These are phyloP conservation scores for Mrakia frigida DNA, from an alignment of 768 basidiomycete species.

Conservation along the genomic window DNA sequence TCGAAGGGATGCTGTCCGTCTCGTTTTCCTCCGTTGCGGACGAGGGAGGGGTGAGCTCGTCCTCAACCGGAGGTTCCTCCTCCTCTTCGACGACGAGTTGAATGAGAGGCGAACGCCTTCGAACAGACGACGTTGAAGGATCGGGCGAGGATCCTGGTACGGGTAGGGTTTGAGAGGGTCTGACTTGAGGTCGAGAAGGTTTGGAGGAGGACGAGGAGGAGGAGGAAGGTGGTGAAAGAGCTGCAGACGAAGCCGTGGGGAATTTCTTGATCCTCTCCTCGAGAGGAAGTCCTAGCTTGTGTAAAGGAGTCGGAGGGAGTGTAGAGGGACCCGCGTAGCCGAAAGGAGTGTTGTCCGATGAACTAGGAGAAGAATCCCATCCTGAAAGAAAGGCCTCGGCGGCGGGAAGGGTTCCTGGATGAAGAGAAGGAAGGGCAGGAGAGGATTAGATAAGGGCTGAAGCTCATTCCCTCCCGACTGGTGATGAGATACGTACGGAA, in stretches of 20 bases:
- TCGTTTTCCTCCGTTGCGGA: conserved; percentile 8
- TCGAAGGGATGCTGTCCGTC: not conserved
- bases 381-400: conserved; percentile 21
- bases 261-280: not conserved
- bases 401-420: conserved; percentile 18
- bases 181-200: not conserved
- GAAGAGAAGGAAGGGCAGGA: not conserved
- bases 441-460: not conserved
- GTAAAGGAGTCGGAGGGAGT: conserved; percentile 10
- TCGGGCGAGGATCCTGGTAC: conserved; percentile 5
- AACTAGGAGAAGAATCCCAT: conserved; percentile 2
- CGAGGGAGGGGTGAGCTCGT: conserved; percentile 6
- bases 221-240: not conserved
- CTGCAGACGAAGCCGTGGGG: not conserved
- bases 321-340: conserved; percentile 26
- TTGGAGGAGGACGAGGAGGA: conserved; percentile 5
- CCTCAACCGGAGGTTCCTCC: conserved; percentile 17
- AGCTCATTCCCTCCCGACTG: not conserved
- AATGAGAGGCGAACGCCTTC: conserved; percentile 28
- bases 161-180: not conserved
- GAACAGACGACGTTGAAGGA: not conserved
- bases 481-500: conserved; percentile 16
- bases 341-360: conserved; percentile 11
- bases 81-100: conserved; percentile 33
- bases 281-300: conserved; percentile 20